phyloP scores from a whole-genome alignment of 1,284 basidiomycete genomes.

The Cryptococcus sp. region DNA sequence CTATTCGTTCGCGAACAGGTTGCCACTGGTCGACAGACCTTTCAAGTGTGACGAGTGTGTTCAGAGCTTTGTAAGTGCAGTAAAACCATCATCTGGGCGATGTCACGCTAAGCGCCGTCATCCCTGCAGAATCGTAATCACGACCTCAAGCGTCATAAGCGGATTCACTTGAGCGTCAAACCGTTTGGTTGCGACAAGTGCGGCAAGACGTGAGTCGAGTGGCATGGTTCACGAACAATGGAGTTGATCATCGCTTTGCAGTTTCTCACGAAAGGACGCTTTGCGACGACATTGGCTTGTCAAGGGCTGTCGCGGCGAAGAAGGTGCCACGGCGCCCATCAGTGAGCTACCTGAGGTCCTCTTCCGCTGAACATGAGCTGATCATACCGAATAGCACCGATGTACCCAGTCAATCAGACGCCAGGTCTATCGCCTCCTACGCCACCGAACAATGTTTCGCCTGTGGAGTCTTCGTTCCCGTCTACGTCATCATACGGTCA shows the following conservation, averaged over 20 bases:
- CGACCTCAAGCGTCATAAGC: conserved; percentile 54
- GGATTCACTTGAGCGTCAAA: conserved; percentile 55
- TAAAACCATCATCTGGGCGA: neutral
- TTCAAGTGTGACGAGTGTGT: conserved; percentile 55
- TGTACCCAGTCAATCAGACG: conserved; percentile 40
- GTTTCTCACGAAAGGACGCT: conserved; percentile 56
- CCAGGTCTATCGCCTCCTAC: conserved; percentile 43
- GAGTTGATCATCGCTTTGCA: conserved; percentile 8
- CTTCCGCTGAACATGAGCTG: neutral
- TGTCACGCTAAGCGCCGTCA: neutral
- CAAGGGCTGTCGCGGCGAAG: conserved; percentile 53
- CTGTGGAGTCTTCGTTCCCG: conserved; percentile 4
- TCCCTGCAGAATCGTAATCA: conserved; percentile 52
- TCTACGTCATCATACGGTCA: conserved; percentile 29
- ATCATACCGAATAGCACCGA: conserved; percentile 20
- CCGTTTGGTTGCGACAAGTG: conserved; percentile 54
- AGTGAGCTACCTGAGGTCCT: conserved; percentile 20
- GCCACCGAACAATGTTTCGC: conserved; percentile 24
- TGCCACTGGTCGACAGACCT: conserved; percentile 47
- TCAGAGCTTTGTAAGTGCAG: conserved; percentile 50
- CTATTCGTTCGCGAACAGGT: conserved; percentile 38
- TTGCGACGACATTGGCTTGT: conserved; percentile 55
- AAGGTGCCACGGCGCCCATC: conserved; percentile 47
- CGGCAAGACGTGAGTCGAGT: conserved; percentile 48
- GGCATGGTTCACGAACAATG: neutral